phyloP scores from a whole-genome alignment of 2,329 filamentous ascomycete species.

The Teratosphaeria gauchensis region DNA sequence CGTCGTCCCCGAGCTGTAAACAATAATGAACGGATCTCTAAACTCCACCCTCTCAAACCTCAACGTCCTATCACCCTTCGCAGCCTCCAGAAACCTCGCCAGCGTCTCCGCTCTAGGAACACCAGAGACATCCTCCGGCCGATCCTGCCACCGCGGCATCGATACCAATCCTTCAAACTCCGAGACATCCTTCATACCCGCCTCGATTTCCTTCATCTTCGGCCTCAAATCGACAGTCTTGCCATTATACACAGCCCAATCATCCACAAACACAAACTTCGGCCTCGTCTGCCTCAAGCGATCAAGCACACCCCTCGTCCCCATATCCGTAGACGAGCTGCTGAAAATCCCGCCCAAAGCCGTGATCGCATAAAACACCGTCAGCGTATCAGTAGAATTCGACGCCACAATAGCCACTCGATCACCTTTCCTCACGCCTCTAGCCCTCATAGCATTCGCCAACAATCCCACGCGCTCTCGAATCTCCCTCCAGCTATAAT shows the following conservation, averaged over 20 bases:
- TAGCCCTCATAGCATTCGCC: slow-evolving; percentile 55
- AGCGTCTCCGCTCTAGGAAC: slow-evolving; percentile 42
- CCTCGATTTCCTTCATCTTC: slow-evolving; percentile 60
- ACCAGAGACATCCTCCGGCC: slow-evolving; percentile 47
- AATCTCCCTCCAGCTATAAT: slow-evolving; percentile 60
- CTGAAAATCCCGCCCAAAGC: slow-evolving; percentile 68
- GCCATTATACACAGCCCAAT: slow-evolving; percentile 69
- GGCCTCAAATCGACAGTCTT: slow-evolving; percentile 59
- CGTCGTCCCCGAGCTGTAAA: slow-evolving; percentile 64
- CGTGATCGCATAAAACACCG: slow-evolving; percentile 59
- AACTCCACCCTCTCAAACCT: slow-evolving; percentile 56
- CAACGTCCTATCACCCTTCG: slow-evolving; percentile 30
- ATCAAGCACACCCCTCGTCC: slow-evolving; percentile 66
- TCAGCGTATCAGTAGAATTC: slow-evolving; percentile 64
- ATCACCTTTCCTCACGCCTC: slow-evolving; percentile 62
- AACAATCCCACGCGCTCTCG: slow-evolving; percentile 49
- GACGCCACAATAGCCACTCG: slow-evolving; percentile 65
- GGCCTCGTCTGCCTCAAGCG: slow-evolving; percentile 65
- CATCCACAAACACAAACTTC: slow-evolving; percentile 75
- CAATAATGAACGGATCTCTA: slow-evolving; percentile 63
- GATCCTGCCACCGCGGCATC: slow-evolving; percentile 53
- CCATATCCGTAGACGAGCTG: slow-evolving; percentile 74
- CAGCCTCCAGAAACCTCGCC: slow-evolving; percentile 32
- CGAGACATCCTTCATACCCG: slow-evolving; percentile 49
- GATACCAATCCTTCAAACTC: slow-evolving; percentile 57